A percentile compares a stretch with the other conserved stretches of the same genome.
phyloP scores from a whole-genome alignment of 2,329 filamentous ascomycete species.

The Aspergillus fischeri region DNA sequence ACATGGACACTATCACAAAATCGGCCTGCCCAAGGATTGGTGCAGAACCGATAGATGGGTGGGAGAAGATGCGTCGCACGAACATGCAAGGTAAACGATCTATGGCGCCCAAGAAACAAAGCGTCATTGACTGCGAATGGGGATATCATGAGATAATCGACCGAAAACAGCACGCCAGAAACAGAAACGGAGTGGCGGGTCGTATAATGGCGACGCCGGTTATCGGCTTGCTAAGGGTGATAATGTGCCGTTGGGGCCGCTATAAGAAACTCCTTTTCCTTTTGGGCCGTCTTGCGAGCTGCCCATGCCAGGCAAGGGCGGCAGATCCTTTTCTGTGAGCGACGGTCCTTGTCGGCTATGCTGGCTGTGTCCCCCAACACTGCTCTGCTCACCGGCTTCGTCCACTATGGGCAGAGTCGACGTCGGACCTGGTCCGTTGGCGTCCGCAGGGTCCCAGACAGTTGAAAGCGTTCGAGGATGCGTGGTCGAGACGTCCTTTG shows the following conservation, averaged over 20 bases:
- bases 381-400: slow-evolving; percentile 75
- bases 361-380: slow-evolving; percentile 58
- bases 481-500: slow-evolving; percentile 58
- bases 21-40: slow-evolving; percentile 2
- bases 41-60: slow-evolving; percentile 6
- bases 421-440: slow-evolving; percentile 49
- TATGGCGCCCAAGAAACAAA: slow-evolving; percentile 13
- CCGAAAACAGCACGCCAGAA: slow-evolving; percentile 2
- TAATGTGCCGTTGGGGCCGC: slow-evolving; percentile 3
- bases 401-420: slow-evolving; percentile 78
- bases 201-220: neutral
- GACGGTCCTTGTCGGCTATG: slow-evolving; percentile 39
- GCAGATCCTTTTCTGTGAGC: slow-evolving; percentile 28
- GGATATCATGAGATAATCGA: slow-evolving; percentile 20
- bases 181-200: neutral
- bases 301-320: slow-evolving; percentile 20
- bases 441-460: slow-evolving; percentile 55
- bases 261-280: slow-evolving; percentile 19
- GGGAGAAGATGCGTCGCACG: slow-evolving; percentile 16
- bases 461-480: slow-evolving; percentile 60
- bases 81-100: slow-evolving; percentile 9
- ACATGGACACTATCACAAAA: slow-evolving; percentile 25
- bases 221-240: slow-evolving; percentile 3
- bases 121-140: slow-evolving; percentile 13
- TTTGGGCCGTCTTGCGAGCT: slow-evolving; percentile 17